Percentiles rank a stretch among this genome's conserved stretches.
Conservation (phyloP, 2,329 filamentous ascomycete species). For the Thielaviopsis euricoi region DNA sequence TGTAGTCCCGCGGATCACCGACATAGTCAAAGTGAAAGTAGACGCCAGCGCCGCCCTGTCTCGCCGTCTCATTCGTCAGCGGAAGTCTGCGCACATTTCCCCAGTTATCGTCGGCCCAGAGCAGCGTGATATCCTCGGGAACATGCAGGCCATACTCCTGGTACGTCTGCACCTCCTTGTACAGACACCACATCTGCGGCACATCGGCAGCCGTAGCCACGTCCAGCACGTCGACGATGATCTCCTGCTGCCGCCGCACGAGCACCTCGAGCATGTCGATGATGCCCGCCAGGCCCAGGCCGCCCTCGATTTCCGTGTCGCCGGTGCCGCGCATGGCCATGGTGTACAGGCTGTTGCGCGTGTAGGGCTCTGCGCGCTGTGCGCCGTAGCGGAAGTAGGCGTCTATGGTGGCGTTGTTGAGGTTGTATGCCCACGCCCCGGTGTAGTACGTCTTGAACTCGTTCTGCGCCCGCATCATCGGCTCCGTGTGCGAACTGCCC, state of each 20-base stretch:
- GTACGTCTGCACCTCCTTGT: conserved; percentile 59
- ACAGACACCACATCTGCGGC: conserved; percentile 57
- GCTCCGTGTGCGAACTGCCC: conserved; percentile 58
- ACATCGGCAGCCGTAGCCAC: conserved; percentile 29
- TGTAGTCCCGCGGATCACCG: conserved; percentile 30
- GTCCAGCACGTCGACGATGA: conserved; percentile 31
- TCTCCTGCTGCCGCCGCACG: conserved; percentile 41
- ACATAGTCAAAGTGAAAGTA: conserved; percentile 46
- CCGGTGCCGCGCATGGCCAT: conserved; percentile 55
- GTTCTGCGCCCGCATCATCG: conserved; percentile 46
- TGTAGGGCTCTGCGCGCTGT: conserved; percentile 46
- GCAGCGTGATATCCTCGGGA: conserved; percentile 49
- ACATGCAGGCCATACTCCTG: conserved; percentile 42
- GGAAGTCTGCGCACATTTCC: conserved; percentile 49
- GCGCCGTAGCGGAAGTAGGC: conserved; percentile 54
- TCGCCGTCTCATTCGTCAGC: conserved; percentile 38
- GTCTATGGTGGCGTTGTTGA: conserved; percentile 51
- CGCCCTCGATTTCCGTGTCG: conserved; percentile 40
- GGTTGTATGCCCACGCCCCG: conserved; percentile 52
- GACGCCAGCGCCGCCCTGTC: conserved; percentile 46
- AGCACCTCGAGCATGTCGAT: conserved; percentile 42
- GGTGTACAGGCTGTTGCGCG: conserved; percentile 47
- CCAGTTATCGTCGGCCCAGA: conserved; percentile 57
- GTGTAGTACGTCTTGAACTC: conserved; percentile 36
- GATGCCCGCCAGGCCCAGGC: conserved; percentile 37